Conservation (phyloP, 2,329 filamentous ascomycete species). For the Piedraia hortae region DNA sequence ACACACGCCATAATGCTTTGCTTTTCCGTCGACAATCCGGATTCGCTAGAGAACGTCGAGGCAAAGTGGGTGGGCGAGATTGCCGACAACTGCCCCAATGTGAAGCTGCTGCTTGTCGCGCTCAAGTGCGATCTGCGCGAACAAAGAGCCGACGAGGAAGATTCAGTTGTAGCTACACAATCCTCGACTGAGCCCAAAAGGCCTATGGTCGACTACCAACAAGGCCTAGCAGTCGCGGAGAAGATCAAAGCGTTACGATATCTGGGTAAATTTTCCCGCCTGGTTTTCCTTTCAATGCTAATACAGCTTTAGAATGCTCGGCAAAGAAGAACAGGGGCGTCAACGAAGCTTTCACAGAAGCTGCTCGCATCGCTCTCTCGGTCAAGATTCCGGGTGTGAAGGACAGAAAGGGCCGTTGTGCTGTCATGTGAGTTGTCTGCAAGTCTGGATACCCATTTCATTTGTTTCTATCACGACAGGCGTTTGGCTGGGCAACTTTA, state of each 20-base stretch:
- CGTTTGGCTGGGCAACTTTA: no score
- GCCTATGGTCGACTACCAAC: conserved; percentile 65
- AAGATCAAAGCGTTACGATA: conserved; percentile 83
- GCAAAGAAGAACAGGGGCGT: conserved; percentile 95
- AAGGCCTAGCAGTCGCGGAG: conserved; percentile 71
- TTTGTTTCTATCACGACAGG: no score
- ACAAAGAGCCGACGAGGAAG: conserved; percentile 36
- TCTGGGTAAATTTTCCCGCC: conserved; percentile 34
- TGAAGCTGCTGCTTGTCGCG: conserved; percentile 82
- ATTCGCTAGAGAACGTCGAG: conserved; percentile 93
- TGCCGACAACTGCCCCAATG: conserved; percentile 84
- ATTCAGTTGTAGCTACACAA: no score
- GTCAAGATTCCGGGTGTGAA: conserved; percentile 24
- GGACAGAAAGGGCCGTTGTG: conserved; percentile 18
- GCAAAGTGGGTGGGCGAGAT: conserved; percentile 98
- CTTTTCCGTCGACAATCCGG: conserved; percentile 84
- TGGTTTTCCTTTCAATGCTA: no score
- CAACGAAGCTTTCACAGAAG: conserved; percentile 96
- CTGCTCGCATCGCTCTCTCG: conserved; percentile 63
- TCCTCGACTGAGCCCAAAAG: conserved; percentile 22
- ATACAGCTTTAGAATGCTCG: conserved; percentile 83
- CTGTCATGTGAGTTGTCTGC: conserved; percentile 18
- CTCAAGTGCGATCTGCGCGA: conserved; percentile 92
- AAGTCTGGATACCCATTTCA: no score
- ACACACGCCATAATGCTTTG: conserved; percentile 98